phyloP scores from a whole-genome alignment of 768 basidiomycete genomes.

The Tricholoma furcatifolium region DNA sequence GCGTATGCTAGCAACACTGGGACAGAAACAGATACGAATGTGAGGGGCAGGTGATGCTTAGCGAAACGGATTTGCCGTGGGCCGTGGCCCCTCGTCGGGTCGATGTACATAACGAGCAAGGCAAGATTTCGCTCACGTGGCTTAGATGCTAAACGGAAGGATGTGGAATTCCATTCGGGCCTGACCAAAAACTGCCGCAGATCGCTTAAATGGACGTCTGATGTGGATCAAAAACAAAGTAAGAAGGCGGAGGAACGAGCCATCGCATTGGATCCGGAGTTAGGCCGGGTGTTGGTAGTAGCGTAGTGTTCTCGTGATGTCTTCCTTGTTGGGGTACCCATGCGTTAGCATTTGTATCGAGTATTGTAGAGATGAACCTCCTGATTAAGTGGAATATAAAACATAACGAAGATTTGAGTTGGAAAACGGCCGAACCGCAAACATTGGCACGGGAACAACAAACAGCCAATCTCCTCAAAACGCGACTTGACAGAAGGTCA shows the following conservation, averaged over 20 bases:
- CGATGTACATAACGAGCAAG: constrained; percentile 11
- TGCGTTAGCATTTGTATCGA: constrained; percentile 20
- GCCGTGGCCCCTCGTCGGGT: background rate
- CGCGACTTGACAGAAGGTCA: constrained; percentile 22
- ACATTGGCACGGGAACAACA: constrained; percentile 43
- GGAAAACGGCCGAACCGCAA: constrained; percentile 38
- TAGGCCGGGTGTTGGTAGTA: constrained; percentile 35
- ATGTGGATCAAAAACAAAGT: constrained; percentile 35
- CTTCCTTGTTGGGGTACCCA: constrained; percentile 29
- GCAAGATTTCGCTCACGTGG: constrained; percentile 24
- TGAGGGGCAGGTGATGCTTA: background rate
- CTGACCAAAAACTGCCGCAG: constrained; percentile 32
- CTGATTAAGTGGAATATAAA: constrained; percentile 39
- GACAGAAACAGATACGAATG: background rate
- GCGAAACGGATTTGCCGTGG: constrained; percentile 6
- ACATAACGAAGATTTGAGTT: constrained; percentile 35
- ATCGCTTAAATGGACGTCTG: constrained; percentile 25
- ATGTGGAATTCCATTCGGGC: constrained; percentile 23
- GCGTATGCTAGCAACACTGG: constrained; percentile 33
- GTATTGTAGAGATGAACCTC: constrained; percentile 29
- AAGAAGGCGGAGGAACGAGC: constrained; percentile 27
- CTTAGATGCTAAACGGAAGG: constrained; percentile 22
- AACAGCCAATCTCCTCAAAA: constrained; percentile 38
- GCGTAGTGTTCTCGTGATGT: constrained; percentile 41
- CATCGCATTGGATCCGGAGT: constrained; percentile 42